Evolutionary conservation across 495 filamentous ascomycete genomes (phyloP), one percentile per base, ranked within the genome.

Genomic region (Jackrogersella multiformis): DNA sequence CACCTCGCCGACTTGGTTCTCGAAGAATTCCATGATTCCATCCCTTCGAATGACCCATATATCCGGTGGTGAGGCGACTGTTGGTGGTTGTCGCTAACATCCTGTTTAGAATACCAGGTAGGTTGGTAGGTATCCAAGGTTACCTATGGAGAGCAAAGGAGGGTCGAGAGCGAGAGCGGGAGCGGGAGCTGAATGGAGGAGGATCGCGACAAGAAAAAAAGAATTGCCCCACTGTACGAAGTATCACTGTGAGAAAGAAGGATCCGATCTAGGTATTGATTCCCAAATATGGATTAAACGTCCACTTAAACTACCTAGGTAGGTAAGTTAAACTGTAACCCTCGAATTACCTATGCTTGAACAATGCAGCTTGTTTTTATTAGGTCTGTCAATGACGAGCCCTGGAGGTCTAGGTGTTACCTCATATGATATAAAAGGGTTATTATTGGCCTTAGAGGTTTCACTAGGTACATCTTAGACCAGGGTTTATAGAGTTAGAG

Each of bases 1-100:
- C 70, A 86, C 77, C 74, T 86, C 84, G 73, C 76, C 82, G 64
- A 82, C 82, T 74, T 86, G 84, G 46, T 69, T 77, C 71, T 85
- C 82, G 71, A 86, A 81, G 69, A 79, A 80, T 68, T 85, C 83
- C 84, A 85, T 85, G 45, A 59, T 69, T 35, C 67, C 67, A 70
- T 70, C 20, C 64, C 63, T 68, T 61, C 68, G 15, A 48, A 16
- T 51, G 9, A 23, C 30, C 61, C 35, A 41, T 65, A 28, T 36
- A 36, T 56, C 44, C 61, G 21, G 2, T 56, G 36, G 18, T 61
- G 21, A 13, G 16, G 26, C 21, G 13, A 13, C 20, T 28, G 35
- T 12, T 26, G 21, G 34, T 46, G 41, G 48, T 26, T 26, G 46
- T 44, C 45, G 38, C 26, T 34, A 60, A 53, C 66, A 69, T 69